Conservation (phyloP, 2,329 filamentous ascomycete species). For the Scedosporium dehoogii region DNA sequence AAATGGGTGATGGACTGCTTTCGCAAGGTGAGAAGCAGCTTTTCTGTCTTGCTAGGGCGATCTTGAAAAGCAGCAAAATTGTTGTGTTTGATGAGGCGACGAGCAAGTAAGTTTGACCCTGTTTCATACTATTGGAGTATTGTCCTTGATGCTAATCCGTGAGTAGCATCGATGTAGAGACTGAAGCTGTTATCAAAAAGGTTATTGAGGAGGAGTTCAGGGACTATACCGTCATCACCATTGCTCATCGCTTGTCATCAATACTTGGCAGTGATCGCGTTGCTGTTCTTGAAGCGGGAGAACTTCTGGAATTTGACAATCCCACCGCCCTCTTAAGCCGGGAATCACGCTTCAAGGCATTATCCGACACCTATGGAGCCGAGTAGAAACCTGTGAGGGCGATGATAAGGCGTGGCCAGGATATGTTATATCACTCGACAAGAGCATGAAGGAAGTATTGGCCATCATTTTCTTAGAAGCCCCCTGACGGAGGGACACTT, state of each 20-base stretch:
- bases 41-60: not conserved
- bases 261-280: not conserved
- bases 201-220: not conserved
- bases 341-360: not conserved
- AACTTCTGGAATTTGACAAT: not conserved
- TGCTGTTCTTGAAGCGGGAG: not conserved
- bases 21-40: conserved; percentile 34
- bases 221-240: not conserved
- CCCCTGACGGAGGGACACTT: too few species aligned
- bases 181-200: not conserved
- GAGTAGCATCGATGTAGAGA: not conserved
- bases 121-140: not conserved
- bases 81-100: not conserved
- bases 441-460: too few species aligned
- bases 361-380: not conserved
- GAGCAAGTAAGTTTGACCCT: conserved; percentile 7
- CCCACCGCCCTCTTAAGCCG: not conserved
- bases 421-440: too few species aligned
- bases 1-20: conserved; percentile 10
- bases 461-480: too few species aligned
- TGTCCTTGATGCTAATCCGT: not conserved
- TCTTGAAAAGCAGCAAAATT: not conserved
- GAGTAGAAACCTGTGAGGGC: not conserved
- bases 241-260: not conserved
- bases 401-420: too few species aligned